A percentile compares a stretch with the other conserved stretches of the same genome.
Evolutionary conservation across 202 grass and related monocot species (phyloP).

Genomic region (Panicum virgatum): DNA sequence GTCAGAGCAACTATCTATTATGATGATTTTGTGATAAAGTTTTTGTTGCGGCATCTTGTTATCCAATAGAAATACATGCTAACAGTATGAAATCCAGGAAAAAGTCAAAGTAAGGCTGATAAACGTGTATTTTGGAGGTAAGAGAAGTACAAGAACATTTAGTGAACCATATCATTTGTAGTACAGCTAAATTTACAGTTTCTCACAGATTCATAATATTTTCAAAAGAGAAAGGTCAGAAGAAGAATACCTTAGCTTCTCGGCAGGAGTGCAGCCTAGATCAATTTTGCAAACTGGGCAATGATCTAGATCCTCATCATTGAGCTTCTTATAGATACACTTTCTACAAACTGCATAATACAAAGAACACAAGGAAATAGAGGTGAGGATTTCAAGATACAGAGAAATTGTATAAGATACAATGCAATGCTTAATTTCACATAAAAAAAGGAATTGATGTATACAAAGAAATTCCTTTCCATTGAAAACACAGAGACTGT

Average conservation of each 20-base stretch:
- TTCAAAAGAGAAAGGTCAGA: conserved; percentile 20
- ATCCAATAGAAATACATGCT: conserved; percentile 17
- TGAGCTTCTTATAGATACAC: conserved; percentile 77
- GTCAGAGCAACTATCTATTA: conserved; percentile 6
- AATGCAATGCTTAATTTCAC: not conserved
- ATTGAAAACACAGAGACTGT: conserved; percentile 18
- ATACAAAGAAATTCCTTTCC: not conserved
- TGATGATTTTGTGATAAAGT: conserved; percentile 3
- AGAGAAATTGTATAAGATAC: not conserved
- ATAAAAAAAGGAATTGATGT: not conserved
- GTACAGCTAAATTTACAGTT: conserved; percentile 4
- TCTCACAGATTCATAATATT: not conserved
- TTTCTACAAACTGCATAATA: conserved; percentile 80
- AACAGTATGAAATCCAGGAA: conserved; percentile 13
- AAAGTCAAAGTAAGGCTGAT: conserved; percentile 19
- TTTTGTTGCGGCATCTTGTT: conserved; percentile 21
- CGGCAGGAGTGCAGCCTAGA: conserved; percentile 68
- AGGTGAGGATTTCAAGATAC: conserved; percentile 30
- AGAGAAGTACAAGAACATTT: conserved; percentile 33
- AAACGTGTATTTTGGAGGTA: conserved; percentile 19
- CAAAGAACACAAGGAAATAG: conserved; percentile 19
- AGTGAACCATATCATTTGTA: conserved; percentile 19
- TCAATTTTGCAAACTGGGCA: conserved; percentile 86
- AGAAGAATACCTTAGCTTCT: conserved; percentile 89
- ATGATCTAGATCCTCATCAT: conserved; percentile 65